Percentiles rank a stretch among this genome's conserved stretches.
Evolutionary conservation across 345 rosid species (phyloP).

Genomic region (Ceriops zippeliana): DNA sequence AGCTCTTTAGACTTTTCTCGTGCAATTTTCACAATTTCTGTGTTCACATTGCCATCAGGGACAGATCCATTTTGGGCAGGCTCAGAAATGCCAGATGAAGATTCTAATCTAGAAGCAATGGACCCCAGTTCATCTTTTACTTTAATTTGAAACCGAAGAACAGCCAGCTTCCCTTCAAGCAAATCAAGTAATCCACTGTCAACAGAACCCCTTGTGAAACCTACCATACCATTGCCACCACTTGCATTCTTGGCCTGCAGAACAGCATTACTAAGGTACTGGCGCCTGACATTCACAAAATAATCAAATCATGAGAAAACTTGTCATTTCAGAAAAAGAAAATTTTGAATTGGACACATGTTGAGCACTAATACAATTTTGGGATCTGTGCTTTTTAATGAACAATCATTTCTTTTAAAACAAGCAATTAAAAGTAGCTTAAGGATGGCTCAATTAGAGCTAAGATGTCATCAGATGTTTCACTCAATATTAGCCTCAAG

Average conservation of each 20-base stretch:
- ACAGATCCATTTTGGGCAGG: slow-evolving; percentile 46
- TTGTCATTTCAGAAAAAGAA: neutral
- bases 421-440: neutral
- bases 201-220: slow-evolving; percentile 46
- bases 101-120: slow-evolving; percentile 54
- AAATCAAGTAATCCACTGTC: slow-evolving; percentile 86
- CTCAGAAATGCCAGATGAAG: slow-evolving; percentile 50
- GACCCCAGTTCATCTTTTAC: slow-evolving; percentile 78
- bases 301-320: slow-evolving; percentile 20
- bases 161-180: slow-evolving; percentile 93
- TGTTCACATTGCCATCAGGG: slow-evolving; percentile 40
- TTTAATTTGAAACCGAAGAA: slow-evolving; percentile 87
- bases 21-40: slow-evolving; percentile 49
- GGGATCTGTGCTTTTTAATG: neutral
- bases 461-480: no score
- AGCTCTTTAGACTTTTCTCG: slow-evolving; percentile 83
- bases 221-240: slow-evolving; percentile 50
- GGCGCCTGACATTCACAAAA: slow-evolving; percentile 57
- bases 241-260: slow-evolving; percentile 92
- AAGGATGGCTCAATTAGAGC: neutral
- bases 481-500: no score
- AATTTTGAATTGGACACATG: neutral
- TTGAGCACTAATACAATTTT: neutral
- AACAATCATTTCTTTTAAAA: neutral
- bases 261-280: slow-evolving; percentile 86